phyloP scores from a whole-genome alignment of 2,329 filamentous ascomycete genomes.

The Penicillium psychrosexuale region DNA sequence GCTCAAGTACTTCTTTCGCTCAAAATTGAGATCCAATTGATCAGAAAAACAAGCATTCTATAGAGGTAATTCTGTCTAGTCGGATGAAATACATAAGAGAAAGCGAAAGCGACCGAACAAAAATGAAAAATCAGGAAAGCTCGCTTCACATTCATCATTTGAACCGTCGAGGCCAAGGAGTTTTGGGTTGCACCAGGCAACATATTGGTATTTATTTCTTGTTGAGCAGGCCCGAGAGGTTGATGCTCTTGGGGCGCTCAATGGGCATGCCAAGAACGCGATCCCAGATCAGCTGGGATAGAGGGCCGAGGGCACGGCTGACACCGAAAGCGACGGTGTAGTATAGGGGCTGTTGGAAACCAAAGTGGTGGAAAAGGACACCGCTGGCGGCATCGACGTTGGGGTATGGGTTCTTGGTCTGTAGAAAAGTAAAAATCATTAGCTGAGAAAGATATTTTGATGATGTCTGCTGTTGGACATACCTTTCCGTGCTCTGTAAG shows the following conservation, averaged over 20 bases:
- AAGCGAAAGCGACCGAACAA: not conserved
- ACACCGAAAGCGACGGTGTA: constrained; percentile 73
- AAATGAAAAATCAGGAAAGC: not conserved
- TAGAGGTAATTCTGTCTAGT: not conserved
- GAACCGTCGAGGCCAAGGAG: not conserved
- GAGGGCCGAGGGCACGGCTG: constrained; percentile 71
- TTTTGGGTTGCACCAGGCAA: not conserved
- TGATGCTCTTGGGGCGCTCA: constrained; percentile 96
- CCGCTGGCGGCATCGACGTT: constrained; percentile 94
- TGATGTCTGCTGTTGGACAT: constrained; percentile 17
- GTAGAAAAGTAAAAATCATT: constrained; percentile 3
- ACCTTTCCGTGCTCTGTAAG: constrained; percentile 90
- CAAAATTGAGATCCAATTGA: not conserved
- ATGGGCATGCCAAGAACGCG: constrained; percentile 90
- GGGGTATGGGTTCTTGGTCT: constrained; percentile 94
- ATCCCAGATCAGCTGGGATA: constrained; percentile 96
- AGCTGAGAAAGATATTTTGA: not conserved
- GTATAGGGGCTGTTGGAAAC: constrained; percentile 95
- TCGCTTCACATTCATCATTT: constrained; percentile 6
- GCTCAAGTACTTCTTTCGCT: not conserved
- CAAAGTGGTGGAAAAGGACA: constrained; percentile 96
- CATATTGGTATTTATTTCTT: constrained; percentile 45
- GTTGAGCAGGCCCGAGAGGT: constrained; percentile 79
- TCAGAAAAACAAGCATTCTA: not conserved
- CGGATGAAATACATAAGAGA: not conserved